Evolutionary conservation across 441 rosid species (phyloP).

Genomic region (Syzygium malaccense): DNA sequence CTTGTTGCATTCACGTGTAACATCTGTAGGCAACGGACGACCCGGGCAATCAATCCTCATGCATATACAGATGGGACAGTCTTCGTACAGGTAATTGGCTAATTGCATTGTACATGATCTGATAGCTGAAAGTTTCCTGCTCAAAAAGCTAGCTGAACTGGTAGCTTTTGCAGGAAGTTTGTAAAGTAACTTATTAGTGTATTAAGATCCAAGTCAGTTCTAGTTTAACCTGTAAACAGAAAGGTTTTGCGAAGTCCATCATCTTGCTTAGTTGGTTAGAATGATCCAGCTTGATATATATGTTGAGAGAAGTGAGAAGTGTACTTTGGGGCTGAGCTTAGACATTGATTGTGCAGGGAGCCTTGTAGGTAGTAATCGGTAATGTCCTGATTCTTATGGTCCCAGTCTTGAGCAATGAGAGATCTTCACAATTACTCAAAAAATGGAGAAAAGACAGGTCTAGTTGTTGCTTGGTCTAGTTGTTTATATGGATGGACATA

Average conservation of each 20-base stretch:
- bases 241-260: neutral
- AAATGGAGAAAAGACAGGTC: neutral
- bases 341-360: neutral
- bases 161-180: neutral
- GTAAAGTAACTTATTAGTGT: neutral
- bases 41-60: conserved; percentile 14
- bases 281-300: neutral
- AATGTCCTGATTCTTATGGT: neutral
- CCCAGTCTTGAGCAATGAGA: neutral
- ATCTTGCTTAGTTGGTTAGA: neutral
- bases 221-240: neutral
- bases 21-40: conserved; percentile 12
- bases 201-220: neutral
- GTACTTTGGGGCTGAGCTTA: neutral
- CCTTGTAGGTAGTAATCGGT: neutral
- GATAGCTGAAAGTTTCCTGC: neutral
- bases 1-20: conserved; percentile 11
- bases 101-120: neutral
- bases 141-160: neutral
- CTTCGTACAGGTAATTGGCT: conserved; percentile 9
- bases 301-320: neutral
- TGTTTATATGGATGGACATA: neutral
- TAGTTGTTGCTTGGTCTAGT: neutral
- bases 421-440: neutral
- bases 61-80: conserved; percentile 12